Evolutionary conservation across 2,329 filamentous ascomycete genomes (phyloP), one percentile per base, ranked within the genome.

Genomic region (Colletotrichum lentis): DNA sequence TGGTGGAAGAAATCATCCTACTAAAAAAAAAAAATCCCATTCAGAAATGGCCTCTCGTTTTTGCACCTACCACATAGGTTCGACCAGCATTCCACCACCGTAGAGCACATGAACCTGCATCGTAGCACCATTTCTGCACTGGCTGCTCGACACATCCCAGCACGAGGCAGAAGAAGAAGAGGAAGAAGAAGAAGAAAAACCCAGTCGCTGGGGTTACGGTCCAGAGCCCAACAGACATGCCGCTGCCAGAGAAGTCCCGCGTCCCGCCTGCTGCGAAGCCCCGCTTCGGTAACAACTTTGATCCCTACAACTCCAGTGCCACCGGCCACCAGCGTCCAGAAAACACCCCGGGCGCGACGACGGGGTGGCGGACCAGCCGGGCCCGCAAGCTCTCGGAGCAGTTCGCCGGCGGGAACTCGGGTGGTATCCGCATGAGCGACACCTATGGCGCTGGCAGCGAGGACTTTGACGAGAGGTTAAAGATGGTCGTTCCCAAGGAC

Each of bases 261-360:
- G 70, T 75, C 0, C 70, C 76, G 64, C 78, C 74, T 67, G 77
- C 79, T 39, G 79, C 82, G 22, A 75, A 81, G 56, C 83, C 85
- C 24, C 76, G 74, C 43, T 77, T 79, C 73, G 77, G 79, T 31
- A 78, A 79, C 43, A 74, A 75, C 67, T 91, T 90, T 73, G 90
- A 91, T 77, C 83, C 88, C 5, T 92, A 89, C 88, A 93, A 93
- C 79, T 90, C 89, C 16, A 87, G 88, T 14, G 88, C 90, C 6
- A 90, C 90, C 0, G 92, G 92, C 53, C 93, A 97, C 76, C 94
- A 97, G 78, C 85, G 88, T 47, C 88, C 91, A 49, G 91, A 95
- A 68, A 89, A 88, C 67, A 80, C 82, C 3, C 83, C 90, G 1
- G 86, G 87, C 2, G 85, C 86, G 27, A 46, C 44, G 20, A 72